Conservation (phyloP, 1,139 yeast species). For the Pneumocystis jirovecii region DNA sequence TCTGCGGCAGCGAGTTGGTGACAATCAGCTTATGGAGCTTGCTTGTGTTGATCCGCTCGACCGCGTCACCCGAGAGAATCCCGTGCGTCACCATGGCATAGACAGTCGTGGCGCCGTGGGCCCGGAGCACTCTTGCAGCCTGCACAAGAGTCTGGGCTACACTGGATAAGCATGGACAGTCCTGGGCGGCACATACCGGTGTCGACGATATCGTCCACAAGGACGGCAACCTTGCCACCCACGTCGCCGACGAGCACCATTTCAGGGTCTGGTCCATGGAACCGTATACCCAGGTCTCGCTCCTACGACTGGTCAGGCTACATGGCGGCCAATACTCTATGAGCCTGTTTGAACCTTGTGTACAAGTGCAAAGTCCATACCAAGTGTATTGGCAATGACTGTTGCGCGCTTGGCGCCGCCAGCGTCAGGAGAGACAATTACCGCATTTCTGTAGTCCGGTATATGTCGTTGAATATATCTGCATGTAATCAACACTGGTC, state of each 20-base stretch:
- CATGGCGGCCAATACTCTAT: no score
- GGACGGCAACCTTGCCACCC: slow-evolving; percentile 64
- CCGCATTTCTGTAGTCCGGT: slow-evolving; percentile 48
- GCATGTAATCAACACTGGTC: slow-evolving; percentile 14
- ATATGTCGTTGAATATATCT: slow-evolving; percentile 26
- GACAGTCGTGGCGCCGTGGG: slow-evolving; percentile 67
- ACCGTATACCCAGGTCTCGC: slow-evolving; percentile 19
- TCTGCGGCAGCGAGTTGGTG: slow-evolving; percentile 88
- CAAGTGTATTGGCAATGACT: slow-evolving; percentile 72
- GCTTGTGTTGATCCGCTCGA: slow-evolving; percentile 65
- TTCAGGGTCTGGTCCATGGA: slow-evolving; percentile 61
- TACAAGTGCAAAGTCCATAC: slow-evolving; percentile 81
- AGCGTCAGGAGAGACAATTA: slow-evolving; percentile 92
- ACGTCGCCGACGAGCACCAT: slow-evolving; percentile 98
- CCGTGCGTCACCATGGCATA: slow-evolving; percentile 96
- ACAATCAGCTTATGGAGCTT: slow-evolving; percentile 69
- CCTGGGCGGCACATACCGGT: no score
- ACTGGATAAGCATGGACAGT: no score
- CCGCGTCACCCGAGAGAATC: slow-evolving; percentile 75
- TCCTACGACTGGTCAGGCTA: no score
- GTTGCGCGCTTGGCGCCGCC: slow-evolving; percentile 99
- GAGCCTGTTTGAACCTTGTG: slow-evolving; percentile 95
- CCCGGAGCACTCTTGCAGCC: slow-evolving; percentile 80
- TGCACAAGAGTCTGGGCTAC: slow-evolving; percentile 70
- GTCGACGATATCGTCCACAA: slow-evolving; percentile 97